Conservation (phyloP, 352 stramenopile genomes). For the Globisporangium splendens region DNA sequence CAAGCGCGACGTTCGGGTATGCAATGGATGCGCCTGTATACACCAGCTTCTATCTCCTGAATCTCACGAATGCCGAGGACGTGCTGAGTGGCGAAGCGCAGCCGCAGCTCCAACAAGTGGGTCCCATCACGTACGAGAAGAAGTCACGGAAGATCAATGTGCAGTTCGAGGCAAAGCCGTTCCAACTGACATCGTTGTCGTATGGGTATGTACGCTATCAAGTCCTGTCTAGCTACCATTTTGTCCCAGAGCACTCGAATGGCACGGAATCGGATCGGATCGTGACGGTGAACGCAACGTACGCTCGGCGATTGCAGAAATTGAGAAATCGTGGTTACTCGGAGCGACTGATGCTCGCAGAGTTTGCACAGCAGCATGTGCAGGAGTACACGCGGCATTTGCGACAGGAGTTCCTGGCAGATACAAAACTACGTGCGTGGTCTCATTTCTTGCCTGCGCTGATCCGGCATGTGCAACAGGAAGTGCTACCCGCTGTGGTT, state of each 20-base stretch:
- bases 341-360: constrained; percentile 55
- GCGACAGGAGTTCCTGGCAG: constrained; percentile 43
- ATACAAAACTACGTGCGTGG: constrained; percentile 53
- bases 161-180: constrained; percentile 20
- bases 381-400: constrained; percentile 37
- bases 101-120: constrained; percentile 44
- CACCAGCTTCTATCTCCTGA: constrained; percentile 68
- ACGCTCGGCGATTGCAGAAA: constrained; percentile 50
- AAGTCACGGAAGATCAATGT: constrained; percentile 55
- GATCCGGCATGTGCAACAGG: constrained; percentile 21
- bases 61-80: constrained; percentile 54
- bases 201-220: constrained; percentile 53
- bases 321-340: constrained; percentile 35
- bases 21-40: constrained; percentile 50
- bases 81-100: constrained; percentile 27
- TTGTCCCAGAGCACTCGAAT: constrained; percentile 52
- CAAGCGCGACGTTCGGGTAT: constrained; percentile 30
- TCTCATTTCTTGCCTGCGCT: constrained; percentile 40
- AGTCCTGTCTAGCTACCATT: constrained; percentile 38
- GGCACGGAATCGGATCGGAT: constrained; percentile 49
- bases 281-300: constrained; percentile 58
- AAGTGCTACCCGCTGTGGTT: constrained; percentile 42
- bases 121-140: constrained; percentile 71
- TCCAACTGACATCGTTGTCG: constrained; percentile 7
- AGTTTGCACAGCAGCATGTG: constrained; percentile 57